A percentile compares a stretch with the other conserved stretches of the same genome.
phyloP scores from a whole-genome alignment of 129 eudicot species.

The Flaveria sonorensis region DNA sequence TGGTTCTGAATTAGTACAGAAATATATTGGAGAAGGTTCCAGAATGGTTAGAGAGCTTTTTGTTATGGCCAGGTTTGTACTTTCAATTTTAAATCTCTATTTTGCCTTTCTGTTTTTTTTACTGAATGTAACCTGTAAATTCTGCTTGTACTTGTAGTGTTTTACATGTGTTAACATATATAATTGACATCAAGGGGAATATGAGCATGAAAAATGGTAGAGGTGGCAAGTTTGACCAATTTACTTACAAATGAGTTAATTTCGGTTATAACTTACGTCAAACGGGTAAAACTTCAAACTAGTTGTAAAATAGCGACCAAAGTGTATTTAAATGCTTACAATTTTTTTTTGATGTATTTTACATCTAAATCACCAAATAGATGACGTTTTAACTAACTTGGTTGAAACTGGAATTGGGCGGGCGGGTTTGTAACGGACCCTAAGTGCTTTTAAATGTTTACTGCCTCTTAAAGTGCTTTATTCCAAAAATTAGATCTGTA shows the following conservation, averaged over 20 bases:
- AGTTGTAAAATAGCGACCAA: background rate
- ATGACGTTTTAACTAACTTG: too few relatives aligned
- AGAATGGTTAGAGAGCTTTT: conserved; percentile 96
- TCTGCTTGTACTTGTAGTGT: background rate
- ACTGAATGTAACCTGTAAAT: background rate
- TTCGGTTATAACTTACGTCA: background rate
- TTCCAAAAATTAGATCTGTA: background rate
- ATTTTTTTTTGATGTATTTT: background rate
- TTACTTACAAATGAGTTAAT: background rate
- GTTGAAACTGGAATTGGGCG: too few relatives aligned
- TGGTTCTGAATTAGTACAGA: conserved; percentile 91
- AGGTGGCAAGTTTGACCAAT: background rate
- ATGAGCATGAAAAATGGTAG: background rate
- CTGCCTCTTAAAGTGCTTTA: background rate
- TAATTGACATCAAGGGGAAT: too few relatives aligned
- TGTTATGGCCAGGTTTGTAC: conserved; percentile 90
- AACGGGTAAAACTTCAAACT: background rate
- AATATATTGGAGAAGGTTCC: conserved; percentile 96
- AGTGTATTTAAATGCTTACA: background rate
- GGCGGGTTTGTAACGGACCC: too few relatives aligned
- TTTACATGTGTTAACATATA: background rate
- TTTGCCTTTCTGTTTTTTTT: background rate
- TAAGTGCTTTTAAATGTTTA: background rate
- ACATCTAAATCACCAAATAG: too few relatives aligned
- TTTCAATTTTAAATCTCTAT: background rate